Percentiles rank a stretch among this genome's conserved stretches.
Conservation (phyloP, 1,284 basidiomycete genomes). For the Vanrija humicola region DNA sequence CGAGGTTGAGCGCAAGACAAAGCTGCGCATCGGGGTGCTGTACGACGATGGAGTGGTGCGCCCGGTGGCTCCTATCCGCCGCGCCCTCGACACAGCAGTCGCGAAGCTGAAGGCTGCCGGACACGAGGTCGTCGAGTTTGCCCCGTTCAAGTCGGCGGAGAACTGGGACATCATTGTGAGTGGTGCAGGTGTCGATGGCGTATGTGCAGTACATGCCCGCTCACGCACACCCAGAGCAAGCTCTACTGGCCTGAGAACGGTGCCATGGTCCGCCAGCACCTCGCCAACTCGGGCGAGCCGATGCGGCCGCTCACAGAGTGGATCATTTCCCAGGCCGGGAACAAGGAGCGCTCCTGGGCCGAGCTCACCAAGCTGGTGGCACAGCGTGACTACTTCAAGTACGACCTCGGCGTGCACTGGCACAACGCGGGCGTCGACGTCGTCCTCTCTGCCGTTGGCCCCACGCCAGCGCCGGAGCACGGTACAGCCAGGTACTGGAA, state of each 20-base stretch:
- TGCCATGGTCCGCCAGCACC: conserved; percentile 17
- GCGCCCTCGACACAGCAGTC: conserved; percentile 39
- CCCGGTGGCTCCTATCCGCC: conserved; percentile 43
- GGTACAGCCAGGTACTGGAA: conserved; percentile 41
- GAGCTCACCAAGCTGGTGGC: conserved; percentile 31
- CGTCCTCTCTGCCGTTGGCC: conserved; percentile 37
- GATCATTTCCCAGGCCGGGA: conserved; percentile 20
- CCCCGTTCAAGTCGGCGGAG: conserved; percentile 18
- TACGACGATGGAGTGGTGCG: conserved; percentile 46
- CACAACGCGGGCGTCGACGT: conserved; percentile 31
- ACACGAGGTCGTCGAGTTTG: conserved; percentile 29
- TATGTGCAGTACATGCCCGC: neutral
- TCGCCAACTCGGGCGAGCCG: conserved; percentile 31
- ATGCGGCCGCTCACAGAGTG: conserved; percentile 38
- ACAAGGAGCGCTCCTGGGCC: conserved; percentile 19
- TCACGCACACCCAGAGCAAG: conserved; percentile 10
- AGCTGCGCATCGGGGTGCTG: conserved; percentile 44
- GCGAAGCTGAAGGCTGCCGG: conserved; percentile 24
- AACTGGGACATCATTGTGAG: conserved; percentile 35
- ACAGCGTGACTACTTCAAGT: conserved; percentile 32
- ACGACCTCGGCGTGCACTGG: conserved; percentile 28
- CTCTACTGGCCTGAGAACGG: conserved; percentile 45
- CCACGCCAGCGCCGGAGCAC: conserved; percentile 36
- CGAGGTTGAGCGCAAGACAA: conserved; percentile 7
- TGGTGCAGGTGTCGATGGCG: neutral